Conservation (phyloP, 495 filamentous ascomycete species). For the Terfezia claveryi region DNA sequence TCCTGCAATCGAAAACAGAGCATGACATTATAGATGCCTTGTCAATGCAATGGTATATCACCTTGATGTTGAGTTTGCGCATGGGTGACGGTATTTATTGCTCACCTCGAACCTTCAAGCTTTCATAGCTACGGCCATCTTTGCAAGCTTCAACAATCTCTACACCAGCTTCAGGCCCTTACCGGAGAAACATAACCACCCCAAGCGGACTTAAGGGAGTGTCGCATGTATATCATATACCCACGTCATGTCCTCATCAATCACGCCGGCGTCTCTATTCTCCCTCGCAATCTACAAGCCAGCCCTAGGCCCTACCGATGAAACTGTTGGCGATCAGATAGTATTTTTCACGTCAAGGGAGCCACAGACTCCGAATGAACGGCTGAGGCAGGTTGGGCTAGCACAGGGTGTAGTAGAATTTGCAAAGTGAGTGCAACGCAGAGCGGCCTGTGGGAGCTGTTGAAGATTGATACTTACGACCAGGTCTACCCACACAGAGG, state of each 20-base stretch:
- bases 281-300: constrained; percentile 92
- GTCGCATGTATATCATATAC: too few relatives aligned
- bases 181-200: constrained; percentile 9
- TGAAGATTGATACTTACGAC: constrained; percentile 1
- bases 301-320: constrained; percentile 63
- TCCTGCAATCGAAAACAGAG: too few relatives aligned
- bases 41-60: too few relatives aligned
- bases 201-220: neutral
- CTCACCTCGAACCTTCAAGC: too few relatives aligned
- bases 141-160: constrained; percentile 8
- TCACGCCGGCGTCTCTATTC: constrained; percentile 61
- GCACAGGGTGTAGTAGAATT: constrained; percentile 96
- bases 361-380: constrained; percentile 41
- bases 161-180: constrained; percentile 12
- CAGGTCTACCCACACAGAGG: constrained; percentile 26
- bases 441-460: neutral
- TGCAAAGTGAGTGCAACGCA: constrained; percentile 32
- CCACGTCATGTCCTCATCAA: constrained; percentile 7
- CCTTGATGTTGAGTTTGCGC: too few relatives aligned
- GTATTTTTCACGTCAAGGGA: constrained; percentile 68
- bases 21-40: too few relatives aligned
- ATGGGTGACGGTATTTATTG: too few relatives aligned
- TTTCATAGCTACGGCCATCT: constrained; percentile 3
- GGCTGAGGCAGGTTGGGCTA: constrained; percentile 77
- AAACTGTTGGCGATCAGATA: constrained; percentile 72